Base-by-base conservation (phyloP, 345 rosid genomes). In the Euphorbia pulcherrima region DNA sequence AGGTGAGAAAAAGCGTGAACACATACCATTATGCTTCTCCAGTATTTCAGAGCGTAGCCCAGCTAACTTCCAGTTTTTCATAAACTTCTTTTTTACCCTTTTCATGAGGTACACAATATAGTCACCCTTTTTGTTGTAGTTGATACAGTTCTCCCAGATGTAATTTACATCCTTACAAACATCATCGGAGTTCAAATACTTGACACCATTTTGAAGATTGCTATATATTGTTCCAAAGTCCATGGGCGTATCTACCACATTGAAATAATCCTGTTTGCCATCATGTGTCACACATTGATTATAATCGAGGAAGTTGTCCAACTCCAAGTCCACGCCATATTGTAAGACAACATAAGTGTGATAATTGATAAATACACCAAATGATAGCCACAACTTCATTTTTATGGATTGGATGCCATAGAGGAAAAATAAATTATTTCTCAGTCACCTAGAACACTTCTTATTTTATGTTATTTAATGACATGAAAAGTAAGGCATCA, bases 61-160 rank as follows among this genome's bases (percentile, higher is more conserved):
- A 17, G 97, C 96, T 28, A 88, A 82, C 16, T 83, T 76, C 96
- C 98, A 93, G 69, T 86, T 83, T 79, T 88, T 90, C 92, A 87
- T 82, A 78, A 90, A 92, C 77, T 86, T 92, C 81, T 92, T 90
- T 90, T 90, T 90, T 61, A 90, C 97, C 68, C 97, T 86, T 75
- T 79, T 88, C 98, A 90, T 85, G 67, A 92, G 88, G 83, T 92
- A 96, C 74, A 92, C 70, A 57, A 92, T 90, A 72, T 89, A 91
- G 75, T 92, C 97, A 66, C 96, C 98, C 81, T 92, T 92, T 74
- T 82, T 90, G 81, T 92, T 92, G 72, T 85, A 88, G 72, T 86
- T 87, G 79, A 74, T 77, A 80, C 98, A 92, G 79, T 90, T 90
- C 60, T 85, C 87, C 98, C 97, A 90, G 18, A 92, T 86, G 81